Base-by-base conservation (phyloP, 306 rosid genomes). In the Trichosanthes truncata region DNA sequence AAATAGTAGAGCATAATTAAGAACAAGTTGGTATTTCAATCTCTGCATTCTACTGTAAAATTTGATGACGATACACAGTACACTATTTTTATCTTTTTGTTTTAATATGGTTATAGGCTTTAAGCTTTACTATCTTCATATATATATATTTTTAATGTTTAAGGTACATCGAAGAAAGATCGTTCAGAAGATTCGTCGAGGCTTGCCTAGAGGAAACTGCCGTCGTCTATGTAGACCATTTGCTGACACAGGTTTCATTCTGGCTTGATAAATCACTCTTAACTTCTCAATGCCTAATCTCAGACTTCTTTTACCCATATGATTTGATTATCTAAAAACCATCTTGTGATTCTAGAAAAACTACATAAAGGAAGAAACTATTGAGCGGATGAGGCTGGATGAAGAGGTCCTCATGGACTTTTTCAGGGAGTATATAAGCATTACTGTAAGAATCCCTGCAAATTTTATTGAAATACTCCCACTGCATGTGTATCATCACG, bases 371-470 rank as follows among this genome's bases (percentile, higher is more conserved):
- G 97, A 93, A 85, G 97, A 93, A 83, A 95, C 97, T 67, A 90
- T 95, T 81, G 99, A 93, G 78, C 90, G 97, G 81, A 95, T 95
- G 97, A 91, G 93, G 85, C 84, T 95, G 82, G 99, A 95, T 84
- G 99, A 93, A 90, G 99, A 95, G 85, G 90, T 93, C 82, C 91
- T 95, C 84, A 90, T 91, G 97, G 99, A 95, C 85, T 95, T 95
- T 53, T 95, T 95, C 60, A 88, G 97, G 87, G 97, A 95, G 84
- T 92, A 95, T 80, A 87, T 95, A 78, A 93, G 90, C 82, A 95
- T 88, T 75, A 81, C 97, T 75, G 99, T 95, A 75, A 90, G 99
- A 82, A 31, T 81, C 43, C 69, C 18, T 14, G 0, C 41, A 35
- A 18, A 76, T 74, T 26, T 29, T 74, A 74, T 49, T 18, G 2